A percentile compares a stretch with the other conserved stretches of the same genome.
Evolutionary conservation across 345 rosid species (phyloP).

Genomic region (Eutrema japonicum): DNA sequence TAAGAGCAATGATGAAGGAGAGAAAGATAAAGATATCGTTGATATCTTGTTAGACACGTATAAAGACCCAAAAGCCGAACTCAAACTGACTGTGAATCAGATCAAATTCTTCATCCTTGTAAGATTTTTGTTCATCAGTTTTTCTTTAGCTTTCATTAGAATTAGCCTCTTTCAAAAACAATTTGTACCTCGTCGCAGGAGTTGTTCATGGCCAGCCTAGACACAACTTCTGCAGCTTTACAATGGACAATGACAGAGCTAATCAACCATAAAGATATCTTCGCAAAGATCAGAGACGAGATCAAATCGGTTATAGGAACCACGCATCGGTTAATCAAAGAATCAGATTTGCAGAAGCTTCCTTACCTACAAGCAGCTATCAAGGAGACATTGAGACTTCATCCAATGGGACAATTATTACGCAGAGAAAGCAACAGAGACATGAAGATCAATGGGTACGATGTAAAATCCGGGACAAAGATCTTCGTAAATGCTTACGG

Average conservation of each 20-base stretch:
- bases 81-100: slow-evolving; percentile 58
- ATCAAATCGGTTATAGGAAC: slow-evolving; percentile 51
- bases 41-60: slow-evolving; percentile 65
- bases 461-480: slow-evolving; percentile 41
- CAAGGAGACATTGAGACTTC: slow-evolving; percentile 76
- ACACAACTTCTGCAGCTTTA: slow-evolving; percentile 45
- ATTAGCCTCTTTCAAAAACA: neutral
- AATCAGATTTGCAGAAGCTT: slow-evolving; percentile 61
- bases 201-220: slow-evolving; percentile 45
- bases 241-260: slow-evolving; percentile 77
- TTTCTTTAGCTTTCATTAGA: neutral
- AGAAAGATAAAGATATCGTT: slow-evolving; percentile 55
- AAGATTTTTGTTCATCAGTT: slow-evolving; percentile 21
- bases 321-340: slow-evolving; percentile 53
- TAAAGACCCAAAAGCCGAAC: slow-evolving; percentile 53
- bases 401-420: slow-evolving; percentile 68
- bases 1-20: slow-evolving; percentile 16
- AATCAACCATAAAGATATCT: slow-evolving; percentile 56
- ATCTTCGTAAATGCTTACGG: slow-evolving; percentile 44
- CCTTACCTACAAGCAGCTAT: slow-evolving; percentile 68
- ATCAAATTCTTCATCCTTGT: slow-evolving; percentile 72
- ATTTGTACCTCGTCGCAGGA: slow-evolving; percentile 22
- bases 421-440: slow-evolving; percentile 56
- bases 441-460: slow-evolving; percentile 37
- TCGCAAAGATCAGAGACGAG: slow-evolving; percentile 60